phyloP scores from a whole-genome alignment of 148 eudicot species.

The Euryodendron excelsum region DNA sequence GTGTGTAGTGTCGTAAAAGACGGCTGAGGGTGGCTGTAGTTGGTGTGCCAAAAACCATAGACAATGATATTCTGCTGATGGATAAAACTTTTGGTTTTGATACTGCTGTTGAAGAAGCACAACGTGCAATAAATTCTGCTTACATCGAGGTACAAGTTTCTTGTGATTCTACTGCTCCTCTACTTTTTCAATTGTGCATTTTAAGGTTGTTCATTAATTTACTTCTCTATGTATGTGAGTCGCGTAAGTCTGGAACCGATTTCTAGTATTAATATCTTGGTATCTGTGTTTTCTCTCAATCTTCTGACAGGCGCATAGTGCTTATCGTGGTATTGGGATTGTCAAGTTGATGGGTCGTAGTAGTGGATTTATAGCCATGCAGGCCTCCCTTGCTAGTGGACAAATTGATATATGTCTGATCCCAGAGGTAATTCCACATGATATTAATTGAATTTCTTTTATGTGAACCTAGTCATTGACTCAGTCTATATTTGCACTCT shows the following conservation, averaged over 20 bases:
- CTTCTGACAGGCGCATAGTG: constrained; percentile 80
- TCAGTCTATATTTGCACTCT: not conserved
- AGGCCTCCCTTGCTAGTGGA: constrained; percentile 96
- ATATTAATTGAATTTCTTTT: constrained; percentile 2
- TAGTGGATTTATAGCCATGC: constrained; percentile 99
- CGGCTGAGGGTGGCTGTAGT: constrained; percentile 81
- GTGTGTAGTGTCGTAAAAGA: constrained; percentile 73
- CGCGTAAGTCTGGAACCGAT: too few species aligned
- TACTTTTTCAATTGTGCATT: not conserved
- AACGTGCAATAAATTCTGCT: constrained; percentile 96
- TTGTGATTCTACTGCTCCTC: not conserved
- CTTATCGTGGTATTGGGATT: constrained; percentile 91
- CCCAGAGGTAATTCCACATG: constrained; percentile 67
- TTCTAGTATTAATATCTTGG: not conserved
- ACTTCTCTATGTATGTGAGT: not conserved
- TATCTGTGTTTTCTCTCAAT: not conserved
- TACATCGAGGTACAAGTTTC: constrained; percentile 69
- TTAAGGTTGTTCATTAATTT: not conserved
- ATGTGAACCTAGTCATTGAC: constrained; percentile 13
- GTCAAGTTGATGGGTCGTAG: constrained; percentile 98
- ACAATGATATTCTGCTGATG: constrained; percentile 95
- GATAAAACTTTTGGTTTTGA: constrained; percentile 99
- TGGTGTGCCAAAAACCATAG: constrained; percentile 97
- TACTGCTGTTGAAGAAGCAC: constrained; percentile 99
- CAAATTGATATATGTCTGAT: constrained; percentile 96